A percentile compares a stretch with the other conserved stretches of the same genome.
phyloP scores from a whole-genome alignment of 176 grass and related monocot species.

The Neostapfia colusana region DNA sequence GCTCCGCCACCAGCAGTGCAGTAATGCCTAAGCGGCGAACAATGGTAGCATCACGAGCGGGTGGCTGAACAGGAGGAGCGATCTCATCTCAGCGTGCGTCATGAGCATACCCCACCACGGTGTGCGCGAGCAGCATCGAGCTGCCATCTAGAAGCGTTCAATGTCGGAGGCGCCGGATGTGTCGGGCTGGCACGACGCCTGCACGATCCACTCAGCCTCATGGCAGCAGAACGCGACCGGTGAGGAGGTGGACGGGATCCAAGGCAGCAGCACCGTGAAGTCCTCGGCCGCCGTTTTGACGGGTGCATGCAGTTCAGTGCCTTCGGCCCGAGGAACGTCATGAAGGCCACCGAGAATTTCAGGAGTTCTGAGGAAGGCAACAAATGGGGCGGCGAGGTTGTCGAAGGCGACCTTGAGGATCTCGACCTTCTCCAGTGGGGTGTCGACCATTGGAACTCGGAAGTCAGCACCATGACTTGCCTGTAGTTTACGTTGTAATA shows the following conservation, averaged over 20 bases:
- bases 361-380: no score
- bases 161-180: background rate
- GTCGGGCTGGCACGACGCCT: background rate
- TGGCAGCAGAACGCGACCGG: constrained; percentile 9
- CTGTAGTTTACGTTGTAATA: constrained; percentile 19
- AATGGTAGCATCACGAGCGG: constrained; percentile 48
- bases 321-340: background rate
- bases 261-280: constrained; percentile 20
- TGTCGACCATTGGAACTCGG: background rate
- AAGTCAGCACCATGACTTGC: background rate
- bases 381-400: no score
- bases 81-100: constrained; percentile 49
- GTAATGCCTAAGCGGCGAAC: constrained; percentile 33
- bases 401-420: no score
- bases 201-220: background rate
- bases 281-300: background rate
- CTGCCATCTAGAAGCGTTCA: background rate
- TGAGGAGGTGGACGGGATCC: background rate
- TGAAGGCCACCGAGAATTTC: background rate
- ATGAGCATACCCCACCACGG: constrained; percentile 39
- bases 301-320: background rate
- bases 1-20: background rate
- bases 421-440: no score
- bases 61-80: constrained; percentile 31
- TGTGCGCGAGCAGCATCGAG: constrained; percentile 41